Conservation (phyloP, 306 rosid genomes). For the Inga laurina region DNA sequence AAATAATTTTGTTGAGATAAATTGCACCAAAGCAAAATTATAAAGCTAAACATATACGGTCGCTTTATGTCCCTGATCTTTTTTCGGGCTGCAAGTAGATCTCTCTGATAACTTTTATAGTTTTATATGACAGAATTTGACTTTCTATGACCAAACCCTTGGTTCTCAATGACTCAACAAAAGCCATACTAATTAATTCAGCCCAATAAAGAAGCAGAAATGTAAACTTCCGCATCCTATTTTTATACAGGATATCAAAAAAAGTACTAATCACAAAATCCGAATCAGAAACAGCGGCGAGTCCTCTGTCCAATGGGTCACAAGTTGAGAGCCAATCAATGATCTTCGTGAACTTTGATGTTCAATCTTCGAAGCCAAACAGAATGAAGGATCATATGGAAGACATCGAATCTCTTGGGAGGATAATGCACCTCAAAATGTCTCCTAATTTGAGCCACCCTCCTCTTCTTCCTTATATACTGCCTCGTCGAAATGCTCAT, state of each 20-base stretch:
- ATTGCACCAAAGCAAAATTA: too few relatives aligned
- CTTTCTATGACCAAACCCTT: neutral
- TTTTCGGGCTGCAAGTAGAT: too few relatives aligned
- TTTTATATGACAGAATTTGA: too few relatives aligned
- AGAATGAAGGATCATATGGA: conserved; percentile 90
- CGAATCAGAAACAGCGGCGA: neutral
- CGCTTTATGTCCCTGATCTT: too few relatives aligned
- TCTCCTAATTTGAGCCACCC: conserved; percentile 65
- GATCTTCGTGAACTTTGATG: conserved; percentile 53
- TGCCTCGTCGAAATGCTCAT: conserved; percentile 59
- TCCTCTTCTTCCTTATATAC: conserved; percentile 80
- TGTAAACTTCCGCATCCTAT: neutral
- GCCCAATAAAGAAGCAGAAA: neutral
- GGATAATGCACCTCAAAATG: conserved; percentile 88
- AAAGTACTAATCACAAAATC: neutral
- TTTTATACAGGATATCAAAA: neutral
- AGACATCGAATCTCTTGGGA: conserved; percentile 76
- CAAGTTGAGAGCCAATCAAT: conserved; percentile 7
- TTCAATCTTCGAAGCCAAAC: conserved; percentile 92
- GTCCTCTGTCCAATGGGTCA: neutral
- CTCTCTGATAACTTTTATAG: too few relatives aligned
- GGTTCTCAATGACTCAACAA: neutral
- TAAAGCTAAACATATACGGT: neutral
- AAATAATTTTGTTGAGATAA: too few relatives aligned
- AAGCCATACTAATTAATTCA: neutral